Base-by-base conservation (phyloP, 2,329 filamentous ascomycete species). In the Pseudovirgaria hyperparasitica region DNA sequence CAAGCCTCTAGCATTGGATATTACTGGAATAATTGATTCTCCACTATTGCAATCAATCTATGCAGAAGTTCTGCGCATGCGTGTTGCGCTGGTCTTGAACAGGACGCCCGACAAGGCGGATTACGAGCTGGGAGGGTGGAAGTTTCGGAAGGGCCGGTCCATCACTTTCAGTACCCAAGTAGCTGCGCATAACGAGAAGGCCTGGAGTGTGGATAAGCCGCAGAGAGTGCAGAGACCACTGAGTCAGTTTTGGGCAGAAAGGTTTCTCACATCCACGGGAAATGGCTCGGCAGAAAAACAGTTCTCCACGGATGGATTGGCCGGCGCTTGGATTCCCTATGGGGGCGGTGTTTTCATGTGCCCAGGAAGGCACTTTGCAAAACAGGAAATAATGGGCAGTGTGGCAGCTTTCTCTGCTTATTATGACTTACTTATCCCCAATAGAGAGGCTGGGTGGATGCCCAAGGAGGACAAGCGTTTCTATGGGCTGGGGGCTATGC, bases 11-110 rank as follows among this genome's bases (percentile, higher is more conserved):
- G 13, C n/a, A 2, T 43, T 39, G 23, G 39, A 47, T 29, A 26
- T 48, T 4, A 16, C 22, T 0, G 21, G 28, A 3, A 30, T 50
- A 10, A 17, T 25, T 4, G 14, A 33, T 4, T 17, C 34, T 6
- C 43, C 45, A 3, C 28, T 49, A 8, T 11, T 50, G 2, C 34
- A 42, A 17, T 50, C 48, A 2, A 13, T 50, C 10, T 35, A 39
- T 6, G 34, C 36, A 9, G 48, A 52, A 25, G 33, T 43, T 6
- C 27, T 27, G 7, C 42, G 48, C 4, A 23, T 50, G 4, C 40
- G 43, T 2, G 31, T 33, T 11, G 35, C 40, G 16, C 33, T 28
- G 2, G 30, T 34, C 15, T 29, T 28, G 6, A 24, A 36, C 1
- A 40, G 34, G 12, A 40, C 26, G 4, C 35, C 27, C 15, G 14